Base-by-base conservation (phyloP, 2,329 filamentous ascomycete species). In the Blastomyces gilchristii region DNA sequence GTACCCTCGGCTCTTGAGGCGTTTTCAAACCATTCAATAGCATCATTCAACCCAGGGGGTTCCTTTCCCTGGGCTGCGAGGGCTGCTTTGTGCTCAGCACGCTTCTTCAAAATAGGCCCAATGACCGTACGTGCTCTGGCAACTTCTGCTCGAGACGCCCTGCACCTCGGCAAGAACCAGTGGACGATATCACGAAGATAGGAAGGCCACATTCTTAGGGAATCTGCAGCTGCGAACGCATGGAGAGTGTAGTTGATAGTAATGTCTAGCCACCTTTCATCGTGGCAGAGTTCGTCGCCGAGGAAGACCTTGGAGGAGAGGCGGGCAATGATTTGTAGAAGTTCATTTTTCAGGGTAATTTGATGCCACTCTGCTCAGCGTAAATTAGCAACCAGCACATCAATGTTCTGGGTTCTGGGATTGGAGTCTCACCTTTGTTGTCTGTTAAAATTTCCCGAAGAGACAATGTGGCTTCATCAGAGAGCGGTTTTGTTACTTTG, bases 281-380 rank as follows among this genome's bases (percentile, higher is more conserved):
- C 73, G 22, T 82, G 81, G 67, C 79, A 82, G 62, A 84, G 73
- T 16, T 75, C 71, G 2, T 77, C 68, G 1, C 83, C 83, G 7
- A 84, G 78, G 65, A 85, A 84, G 4, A 81, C 77, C 25, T 79
- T 75, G 0, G 83, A 81, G 34, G 81, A 83, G 28, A 85, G 68
- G 1, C 82, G 79, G 7, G 83, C 79, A 12, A 86, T 74, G 3
- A 80, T 76, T 28, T 80, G 75, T 1, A 85, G 74, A 53, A 82
- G 74, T 63, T 84, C 80, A 0, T 79, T 78, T 47, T 83, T 81
- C 67, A 84, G 77, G 66, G 78, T 79, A 60, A 84, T 78, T 0
- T 81, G 69, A 0, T 79, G 83, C 83, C 83, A 85, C 65, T 84
- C 82, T 71, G 66, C 60, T 56, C 45, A 28, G 28, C 52, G 16